Percentiles rank a stretch among this genome's conserved stretches.
Evolutionary conservation across 106 monocot genomes (phyloP).

Genomic region (Dendrobium chrysotoxum): DNA sequence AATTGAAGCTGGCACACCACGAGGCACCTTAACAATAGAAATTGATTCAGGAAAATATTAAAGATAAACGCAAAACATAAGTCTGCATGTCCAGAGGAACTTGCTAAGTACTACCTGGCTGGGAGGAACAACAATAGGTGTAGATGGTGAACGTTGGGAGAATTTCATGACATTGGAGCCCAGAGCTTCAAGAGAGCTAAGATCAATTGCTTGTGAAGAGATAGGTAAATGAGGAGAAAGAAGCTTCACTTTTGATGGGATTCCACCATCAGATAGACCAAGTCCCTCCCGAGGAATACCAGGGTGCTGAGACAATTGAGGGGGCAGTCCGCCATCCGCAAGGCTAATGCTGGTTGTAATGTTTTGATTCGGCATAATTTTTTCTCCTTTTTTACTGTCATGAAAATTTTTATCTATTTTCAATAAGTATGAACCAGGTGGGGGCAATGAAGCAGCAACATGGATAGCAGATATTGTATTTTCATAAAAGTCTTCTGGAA

Average conservation of each 20-base stretch:
- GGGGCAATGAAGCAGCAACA: slow-evolving; percentile 56
- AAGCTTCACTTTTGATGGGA: slow-evolving; percentile 53
- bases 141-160: slow-evolving; percentile 17
- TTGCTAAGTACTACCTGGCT: slow-evolving; percentile 46
- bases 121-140: slow-evolving; percentile 76
- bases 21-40: slow-evolving; percentile 45
- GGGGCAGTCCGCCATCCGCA: slow-evolving; percentile 84
- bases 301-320: slow-evolving; percentile 41
- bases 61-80: background rate
- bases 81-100: background rate
- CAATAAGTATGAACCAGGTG: slow-evolving; percentile 37
- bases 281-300: slow-evolving; percentile 31
- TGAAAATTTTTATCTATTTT: slow-evolving; percentile 30
- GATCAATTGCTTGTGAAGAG: slow-evolving; percentile 75
- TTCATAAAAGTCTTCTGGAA: slow-evolving; percentile 95
- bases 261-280: slow-evolving; percentile 73
- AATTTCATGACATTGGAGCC: slow-evolving; percentile 27
- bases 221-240: slow-evolving; percentile 27
- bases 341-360: slow-evolving; percentile 46
- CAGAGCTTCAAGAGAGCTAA: slow-evolving; percentile 60
- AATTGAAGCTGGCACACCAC: slow-evolving; percentile 78
- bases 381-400: slow-evolving; percentile 12
- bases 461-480: slow-evolving; percentile 80
- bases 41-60: background rate
- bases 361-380: slow-evolving; percentile 22